phyloP scores from a whole-genome alignment of 176 grass and related monocot species.

The Canna indica region DNA sequence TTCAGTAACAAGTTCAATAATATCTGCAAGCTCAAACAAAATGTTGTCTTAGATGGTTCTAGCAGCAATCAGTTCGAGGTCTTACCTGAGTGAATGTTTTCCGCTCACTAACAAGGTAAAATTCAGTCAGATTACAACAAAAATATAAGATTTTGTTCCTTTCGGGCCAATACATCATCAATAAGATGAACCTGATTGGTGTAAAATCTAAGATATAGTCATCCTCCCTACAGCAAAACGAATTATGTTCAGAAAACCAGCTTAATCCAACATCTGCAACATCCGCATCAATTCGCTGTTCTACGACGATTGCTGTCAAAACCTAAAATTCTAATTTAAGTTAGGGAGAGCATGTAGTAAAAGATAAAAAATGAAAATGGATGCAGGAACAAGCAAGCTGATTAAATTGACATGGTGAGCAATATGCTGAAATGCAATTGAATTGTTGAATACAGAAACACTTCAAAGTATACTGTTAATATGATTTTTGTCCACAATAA shows the following conservation, averaged over 20 bases:
- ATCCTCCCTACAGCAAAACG: not conserved
- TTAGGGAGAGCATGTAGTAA: not conserved
- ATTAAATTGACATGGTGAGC: not conserved
- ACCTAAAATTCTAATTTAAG: not conserved
- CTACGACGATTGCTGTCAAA: not conserved
- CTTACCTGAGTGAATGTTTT: not conserved
- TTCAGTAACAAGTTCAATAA: not conserved
- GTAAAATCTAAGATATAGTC: not conserved
- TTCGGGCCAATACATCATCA: not conserved
- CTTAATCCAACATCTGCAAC: not conserved
- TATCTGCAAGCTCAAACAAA: not conserved
- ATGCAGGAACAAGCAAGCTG: not conserved
- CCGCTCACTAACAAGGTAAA: not conserved
- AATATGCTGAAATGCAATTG: not conserved
- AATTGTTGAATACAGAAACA: not conserved
- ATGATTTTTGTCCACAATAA: too few species aligned
- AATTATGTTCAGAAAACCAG: not conserved
- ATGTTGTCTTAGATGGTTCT: not conserved
- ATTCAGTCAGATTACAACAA: not conserved
- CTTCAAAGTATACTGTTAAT: too few species aligned
- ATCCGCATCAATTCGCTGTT: not conserved
- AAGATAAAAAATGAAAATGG: not conserved
- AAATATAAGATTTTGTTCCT: not conserved
- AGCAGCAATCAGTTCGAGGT: not conserved
- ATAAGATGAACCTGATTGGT: not conserved